phyloP scores from a whole-genome alignment of 1,139 yeast species.

The Debaryomyces subglobosus region DNA sequence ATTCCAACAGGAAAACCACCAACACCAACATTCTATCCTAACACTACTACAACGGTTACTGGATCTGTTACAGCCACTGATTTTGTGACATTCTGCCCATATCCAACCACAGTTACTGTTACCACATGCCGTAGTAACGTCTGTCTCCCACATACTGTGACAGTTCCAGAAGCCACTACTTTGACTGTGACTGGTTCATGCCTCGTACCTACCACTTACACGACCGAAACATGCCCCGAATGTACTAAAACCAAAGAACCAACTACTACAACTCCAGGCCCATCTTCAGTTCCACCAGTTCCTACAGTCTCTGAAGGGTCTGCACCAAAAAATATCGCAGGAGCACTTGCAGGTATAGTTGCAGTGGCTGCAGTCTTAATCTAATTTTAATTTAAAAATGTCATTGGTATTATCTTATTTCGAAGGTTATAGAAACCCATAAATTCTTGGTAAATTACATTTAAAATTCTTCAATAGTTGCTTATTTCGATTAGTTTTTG shows the following conservation, averaged over 20 bases:
- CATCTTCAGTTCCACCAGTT: neutral
- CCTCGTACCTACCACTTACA: slow-evolving; percentile 40
- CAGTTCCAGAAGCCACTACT: slow-evolving; percentile 39
- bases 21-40: slow-evolving; percentile 1
- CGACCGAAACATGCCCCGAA: slow-evolving; percentile 14
- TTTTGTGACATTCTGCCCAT: slow-evolving; percentile 43
- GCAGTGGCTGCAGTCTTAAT: slow-evolving; percentile 9
- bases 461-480: neutral
- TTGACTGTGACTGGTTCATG: slow-evolving; percentile 40
- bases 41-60: slow-evolving; percentile 11
- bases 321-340: slow-evolving; percentile 9
- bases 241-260: slow-evolving; percentile 9
- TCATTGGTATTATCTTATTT: neutral
- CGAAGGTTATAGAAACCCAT: neutral
- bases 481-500: neutral
- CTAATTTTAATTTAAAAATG: neutral
- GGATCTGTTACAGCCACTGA: slow-evolving; percentile 26
- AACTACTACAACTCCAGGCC: slow-evolving; percentile 1
- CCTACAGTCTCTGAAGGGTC: slow-evolving; percentile 8
- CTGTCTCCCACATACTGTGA: slow-evolving; percentile 27
- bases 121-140: slow-evolving; percentile 28
- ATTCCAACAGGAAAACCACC: neutral
- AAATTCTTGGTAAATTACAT: neutral
- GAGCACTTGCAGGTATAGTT: slow-evolving; percentile 9
- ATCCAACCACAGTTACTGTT: slow-evolving; percentile 33